Base-by-base conservation (phyloP, 2,329 filamentous ascomycete genomes). In the Leptographium flavum region DNA sequence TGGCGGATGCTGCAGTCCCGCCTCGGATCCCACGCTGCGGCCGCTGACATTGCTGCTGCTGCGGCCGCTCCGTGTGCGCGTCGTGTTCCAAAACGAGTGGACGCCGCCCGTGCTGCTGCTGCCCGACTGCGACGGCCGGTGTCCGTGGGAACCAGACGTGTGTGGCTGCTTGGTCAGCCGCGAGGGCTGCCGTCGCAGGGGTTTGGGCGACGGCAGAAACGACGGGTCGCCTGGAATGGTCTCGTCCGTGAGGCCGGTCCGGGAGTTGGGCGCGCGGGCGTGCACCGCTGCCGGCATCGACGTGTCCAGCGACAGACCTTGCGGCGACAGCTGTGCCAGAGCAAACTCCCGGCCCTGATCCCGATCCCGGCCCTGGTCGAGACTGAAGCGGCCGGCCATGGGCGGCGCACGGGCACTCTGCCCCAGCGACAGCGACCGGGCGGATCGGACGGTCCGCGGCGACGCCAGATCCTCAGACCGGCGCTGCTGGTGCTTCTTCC, bases 181-280 rank as follows among this genome's bases (percentile, higher is more conserved):
- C 4, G 73, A 73, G 3, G 67, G 63, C 14, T 72, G 69, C 11
- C 73, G 68, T 57, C 69, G 76, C 15, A 35, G 21, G 5, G 40
- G 68, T 11, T 25, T 23, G 1, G 70, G 63, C 11, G 65, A 61
- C 8, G 69, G 59, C 27, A 81, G 57, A 50, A 76, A 81, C 4
- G 77, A 73, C 39, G 71, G 70, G 47, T 74, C 76, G 30, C 77
- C 76, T 5, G 76, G 74, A 3, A 80, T 57, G 2, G 68, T 59
- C 52, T 79, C 74, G 49, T 81, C 76, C 3, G 77, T 81, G 6
- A 81, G 65, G 15, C 77, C 77, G 1, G 67, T 68, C 19, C 76
- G 65, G n/a, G 76, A 66, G 52, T 81, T 81, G 13, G 77, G 76
- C 7, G 77, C 77, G 40, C 69, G 65, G 13, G 76, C 75, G 31